Base-by-base conservation (phyloP, 192 early-diverging fungal species). In the Gaertneriomyces semiglobifer region DNA sequence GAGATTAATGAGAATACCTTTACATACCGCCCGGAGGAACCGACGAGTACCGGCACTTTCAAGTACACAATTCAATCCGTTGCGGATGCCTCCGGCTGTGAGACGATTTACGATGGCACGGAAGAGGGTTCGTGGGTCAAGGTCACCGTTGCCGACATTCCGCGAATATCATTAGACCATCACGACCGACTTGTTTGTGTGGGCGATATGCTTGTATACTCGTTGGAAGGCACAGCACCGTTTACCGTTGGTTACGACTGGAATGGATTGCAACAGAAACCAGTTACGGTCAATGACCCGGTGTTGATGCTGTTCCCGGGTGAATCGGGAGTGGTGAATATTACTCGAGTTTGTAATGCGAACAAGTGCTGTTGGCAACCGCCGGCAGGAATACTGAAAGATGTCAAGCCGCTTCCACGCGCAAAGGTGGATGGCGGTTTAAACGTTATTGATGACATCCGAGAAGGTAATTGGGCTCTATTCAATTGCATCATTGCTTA, bases 361-460 rank as follows among this genome's bases (percentile, higher is more conserved):
- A 68, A 81, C 20, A 71, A 79, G 19, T 90, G 89, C 69, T 88
- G 88, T 70, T 76, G 71, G 54, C 70, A 79, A 44, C 74, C 77
- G 41, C 60, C 19, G 43, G 68, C 62, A 10, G 79, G 76, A n/a
- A 66, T 90, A 19, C 43, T 42, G 4, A 81, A 75, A 45, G 65
- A 74, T 1, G 77, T 88, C 2, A 79, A 81, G 19, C 69, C 78
- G 14, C 73, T 88, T 38, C 88, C 88, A 38, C 74, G 74, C 18
- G 85, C 84, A 3, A 81, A 81, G 19, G 83, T 90, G 16, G 85
- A 85, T 53, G 84, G 81, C 16, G 88, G 88, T 6, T 58, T 79
- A 14, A 80, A 90, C 42, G 68, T 81, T n/a, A 71, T 82, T 46
- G 86, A 88, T 62, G 87, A 90, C 59, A 87, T 90, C 64, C 62